A percentile compares a stretch with the other conserved stretches of the same genome.
Conservation (phyloP, 768 basidiomycete genomes). For the Phanerochaete sordida region DNA sequence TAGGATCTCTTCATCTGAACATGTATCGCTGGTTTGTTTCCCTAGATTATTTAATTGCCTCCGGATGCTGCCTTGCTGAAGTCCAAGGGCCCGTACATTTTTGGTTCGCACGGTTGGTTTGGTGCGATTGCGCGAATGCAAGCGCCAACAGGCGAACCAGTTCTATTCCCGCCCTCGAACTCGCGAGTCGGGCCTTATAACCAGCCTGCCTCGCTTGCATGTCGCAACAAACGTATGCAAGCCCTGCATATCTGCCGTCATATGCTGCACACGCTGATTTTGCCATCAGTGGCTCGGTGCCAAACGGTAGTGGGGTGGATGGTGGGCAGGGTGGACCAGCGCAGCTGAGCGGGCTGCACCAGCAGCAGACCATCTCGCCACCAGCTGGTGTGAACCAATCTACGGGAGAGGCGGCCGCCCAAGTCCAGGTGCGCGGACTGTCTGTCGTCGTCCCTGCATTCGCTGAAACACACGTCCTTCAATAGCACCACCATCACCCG, state of each 20-base stretch:
- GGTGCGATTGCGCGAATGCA: not conserved
- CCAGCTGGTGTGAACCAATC: constrained; percentile 13
- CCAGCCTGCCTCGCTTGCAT: not conserved
- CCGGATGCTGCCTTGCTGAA: not conserved
- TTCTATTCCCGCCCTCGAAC: not conserved
- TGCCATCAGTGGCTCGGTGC: constrained; percentile 3
- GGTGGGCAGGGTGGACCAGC: constrained; percentile 7
- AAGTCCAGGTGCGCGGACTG: constrained; percentile 9
- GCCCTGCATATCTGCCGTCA: not conserved
- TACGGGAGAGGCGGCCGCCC: constrained; percentile 3
- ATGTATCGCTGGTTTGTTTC: not conserved
- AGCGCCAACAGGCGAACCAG: constrained; percentile 7
- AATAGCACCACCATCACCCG: not conserved
- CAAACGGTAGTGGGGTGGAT: not conserved
- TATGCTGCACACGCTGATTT: constrained; percentile 1
- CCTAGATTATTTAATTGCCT: not conserved
- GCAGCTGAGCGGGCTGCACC: constrained; percentile 1
- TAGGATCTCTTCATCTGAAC: not conserved
- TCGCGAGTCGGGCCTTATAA: not conserved
- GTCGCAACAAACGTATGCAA: constrained; percentile 10
- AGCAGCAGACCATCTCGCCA: constrained; percentile 1
- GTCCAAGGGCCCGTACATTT: not conserved
- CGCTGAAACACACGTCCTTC: not conserved
- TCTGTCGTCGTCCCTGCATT: not conserved
- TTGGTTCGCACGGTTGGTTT: not conserved